Conservation (phyloP, 2,329 filamentous ascomycete genomes). For the Harringtonia aguacate region DNA sequence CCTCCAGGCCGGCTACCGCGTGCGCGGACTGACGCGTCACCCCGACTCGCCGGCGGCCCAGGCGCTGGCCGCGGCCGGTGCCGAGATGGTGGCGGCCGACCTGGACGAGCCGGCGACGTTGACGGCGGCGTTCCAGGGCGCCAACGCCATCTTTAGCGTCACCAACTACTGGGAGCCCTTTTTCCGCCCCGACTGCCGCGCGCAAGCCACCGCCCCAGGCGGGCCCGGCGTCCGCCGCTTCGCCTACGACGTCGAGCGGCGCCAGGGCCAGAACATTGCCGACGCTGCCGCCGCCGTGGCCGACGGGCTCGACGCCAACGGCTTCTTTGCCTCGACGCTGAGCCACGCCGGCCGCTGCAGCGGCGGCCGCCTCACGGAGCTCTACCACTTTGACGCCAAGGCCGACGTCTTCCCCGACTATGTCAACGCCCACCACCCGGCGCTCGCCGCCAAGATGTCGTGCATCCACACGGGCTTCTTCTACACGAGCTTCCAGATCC, state of each 20-base stretch:
- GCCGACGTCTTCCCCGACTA: slow-evolving; percentile 38
- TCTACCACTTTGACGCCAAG: slow-evolving; percentile 44
- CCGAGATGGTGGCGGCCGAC: slow-evolving; percentile 32
- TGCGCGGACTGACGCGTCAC: slow-evolving; percentile 38
- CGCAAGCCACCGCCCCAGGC: slow-evolving; percentile 24
- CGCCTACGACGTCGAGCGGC: slow-evolving; percentile 36
- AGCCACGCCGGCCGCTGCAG: slow-evolving; percentile 36
- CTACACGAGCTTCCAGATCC: slow-evolving; percentile 33
- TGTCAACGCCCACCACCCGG: slow-evolving; percentile 29
- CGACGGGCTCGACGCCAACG: slow-evolving; percentile 31
- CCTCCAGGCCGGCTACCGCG: slow-evolving; percentile 26
- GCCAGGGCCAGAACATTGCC: slow-evolving; percentile 43
- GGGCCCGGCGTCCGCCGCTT: slow-evolving; percentile 30
- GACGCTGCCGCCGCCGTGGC: slow-evolving; percentile 42
- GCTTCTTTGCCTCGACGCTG: slow-evolving; percentile 38
- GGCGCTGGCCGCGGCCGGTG: slow-evolving; percentile 27
- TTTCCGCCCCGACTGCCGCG: slow-evolving; percentile 29
- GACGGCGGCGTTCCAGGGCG: slow-evolving; percentile 28
- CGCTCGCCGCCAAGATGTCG: slow-evolving; percentile 36
- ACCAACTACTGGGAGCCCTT: slow-evolving; percentile 47
- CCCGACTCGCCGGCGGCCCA: slow-evolving; percentile 27
- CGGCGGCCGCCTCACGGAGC: slow-evolving; percentile 29
- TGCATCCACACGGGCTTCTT: slow-evolving; percentile 40
- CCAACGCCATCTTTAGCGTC: slow-evolving; percentile 41
- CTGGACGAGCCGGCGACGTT: slow-evolving; percentile 29